Conservation (phyloP, 2,329 filamentous ascomycete species). For the Cercospora sojina region DNA sequence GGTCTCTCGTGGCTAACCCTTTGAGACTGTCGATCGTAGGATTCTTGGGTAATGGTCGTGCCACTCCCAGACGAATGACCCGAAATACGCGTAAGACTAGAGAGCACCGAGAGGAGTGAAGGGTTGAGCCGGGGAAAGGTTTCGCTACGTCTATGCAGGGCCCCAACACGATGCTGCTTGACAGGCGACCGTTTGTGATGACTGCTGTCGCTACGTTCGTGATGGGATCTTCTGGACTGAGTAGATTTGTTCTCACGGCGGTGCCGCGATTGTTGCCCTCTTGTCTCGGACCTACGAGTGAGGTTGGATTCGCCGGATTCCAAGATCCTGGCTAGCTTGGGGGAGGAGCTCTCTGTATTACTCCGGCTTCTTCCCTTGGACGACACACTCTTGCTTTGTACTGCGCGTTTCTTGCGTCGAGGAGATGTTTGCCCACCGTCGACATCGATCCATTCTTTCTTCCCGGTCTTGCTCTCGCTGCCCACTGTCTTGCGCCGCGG, state of each 20-base stretch:
- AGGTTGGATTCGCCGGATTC: slow-evolving; percentile 38
- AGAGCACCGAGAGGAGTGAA: slow-evolving; percentile 45
- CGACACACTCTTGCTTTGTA: slow-evolving; percentile 16
- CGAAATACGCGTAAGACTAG: slow-evolving; percentile 44
- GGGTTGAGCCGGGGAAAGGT: slow-evolving; percentile 39
- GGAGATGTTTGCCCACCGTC: slow-evolving; percentile 21
- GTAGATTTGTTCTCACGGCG: slow-evolving; percentile 17
- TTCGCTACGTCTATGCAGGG: slow-evolving; percentile 32
- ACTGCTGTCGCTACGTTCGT: slow-evolving; percentile 26
- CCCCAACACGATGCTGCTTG: slow-evolving; percentile 16
- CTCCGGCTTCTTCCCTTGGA: slow-evolving; percentile 19
- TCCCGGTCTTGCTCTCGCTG: slow-evolving; percentile 21
- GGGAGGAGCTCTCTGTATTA: slow-evolving; percentile 34
- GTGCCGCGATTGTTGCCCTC: slow-evolving; percentile 21
- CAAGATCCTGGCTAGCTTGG: slow-evolving; percentile 44
- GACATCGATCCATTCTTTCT: slow-evolving; percentile 34
- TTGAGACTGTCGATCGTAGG: slow-evolving; percentile 37
- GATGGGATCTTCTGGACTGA: slow-evolving; percentile 19
- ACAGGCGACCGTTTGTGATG: slow-evolving; percentile 24
- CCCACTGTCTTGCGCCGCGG: slow-evolving; percentile 27
- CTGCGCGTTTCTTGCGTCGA: slow-evolving; percentile 19
- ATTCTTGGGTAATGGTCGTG: slow-evolving; percentile 48
- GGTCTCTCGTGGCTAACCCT: slow-evolving; percentile 20
- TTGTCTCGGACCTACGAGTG: slow-evolving; percentile 20
- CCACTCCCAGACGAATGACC: slow-evolving; percentile 47